A percentile compares a stretch with the other conserved stretches of the same genome.
Conservation (phyloP, 805 yeast species). For the Tetrapisispora arboricola region DNA sequence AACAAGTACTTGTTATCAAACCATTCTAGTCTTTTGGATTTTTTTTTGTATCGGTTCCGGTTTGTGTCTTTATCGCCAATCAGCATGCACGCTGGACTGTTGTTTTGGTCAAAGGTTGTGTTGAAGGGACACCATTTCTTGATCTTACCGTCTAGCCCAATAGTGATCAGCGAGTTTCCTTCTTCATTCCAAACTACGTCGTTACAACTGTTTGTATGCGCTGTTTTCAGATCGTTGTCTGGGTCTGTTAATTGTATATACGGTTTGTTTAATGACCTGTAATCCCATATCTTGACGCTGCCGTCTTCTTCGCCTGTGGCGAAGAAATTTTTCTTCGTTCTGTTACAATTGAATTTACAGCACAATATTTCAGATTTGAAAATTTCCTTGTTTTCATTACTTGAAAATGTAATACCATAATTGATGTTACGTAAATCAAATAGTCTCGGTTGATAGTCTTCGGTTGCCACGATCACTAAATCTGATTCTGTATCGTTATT, state of each 20-base stretch:
- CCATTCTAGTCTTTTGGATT: slow-evolving; percentile 18
- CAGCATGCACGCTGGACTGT: background rate
- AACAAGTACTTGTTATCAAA: slow-evolving; percentile 13
- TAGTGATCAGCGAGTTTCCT: slow-evolving; percentile 53
- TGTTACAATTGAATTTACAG: slow-evolving; percentile 64
- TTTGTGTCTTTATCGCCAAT: slow-evolving; percentile 19
- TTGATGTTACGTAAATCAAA: slow-evolving; percentile 67
- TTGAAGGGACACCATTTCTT: slow-evolving; percentile 49
- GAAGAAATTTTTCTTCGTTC: slow-evolving; percentile 40
- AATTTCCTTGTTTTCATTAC: no score
- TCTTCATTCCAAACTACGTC: slow-evolving; percentile 64
- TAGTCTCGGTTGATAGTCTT: slow-evolving; percentile 57
- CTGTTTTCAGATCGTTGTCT: slow-evolving; percentile 30
- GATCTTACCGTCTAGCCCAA: slow-evolving; percentile 74
- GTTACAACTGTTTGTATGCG: slow-evolving; percentile 72
- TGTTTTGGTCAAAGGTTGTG: background rate
- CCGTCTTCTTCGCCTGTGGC: slow-evolving; percentile 82
- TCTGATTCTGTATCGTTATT: slow-evolving; percentile 33
- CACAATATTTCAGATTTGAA: slow-evolving; percentile 24
- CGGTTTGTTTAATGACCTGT: slow-evolving; percentile 33
- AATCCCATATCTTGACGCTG: slow-evolving; percentile 75
- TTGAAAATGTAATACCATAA: slow-evolving; percentile 58
- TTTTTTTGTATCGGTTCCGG: slow-evolving; percentile 16
- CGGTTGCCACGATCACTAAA: slow-evolving; percentile 59
- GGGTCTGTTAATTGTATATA: slow-evolving; percentile 15